phyloP scores from a whole-genome alignment of 441 rosid species.

The Theobroma grandiflorum region DNA sequence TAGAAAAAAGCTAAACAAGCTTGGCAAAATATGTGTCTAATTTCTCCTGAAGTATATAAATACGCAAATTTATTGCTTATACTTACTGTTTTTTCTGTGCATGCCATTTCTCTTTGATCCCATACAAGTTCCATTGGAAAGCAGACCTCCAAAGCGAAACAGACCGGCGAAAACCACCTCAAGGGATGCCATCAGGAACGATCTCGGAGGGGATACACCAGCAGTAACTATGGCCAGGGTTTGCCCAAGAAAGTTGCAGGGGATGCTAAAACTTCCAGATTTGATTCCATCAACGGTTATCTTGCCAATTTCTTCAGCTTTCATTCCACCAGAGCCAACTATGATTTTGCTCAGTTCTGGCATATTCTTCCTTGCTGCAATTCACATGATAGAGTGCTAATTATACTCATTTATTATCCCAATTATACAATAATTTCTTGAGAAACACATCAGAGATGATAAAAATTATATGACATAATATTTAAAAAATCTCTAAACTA shows the following conservation, averaged over 20 bases:
- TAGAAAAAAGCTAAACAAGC: no score
- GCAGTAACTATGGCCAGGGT: constrained; percentile 66
- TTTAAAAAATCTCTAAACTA: no score
- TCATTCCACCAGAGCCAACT: constrained; percentile 61
- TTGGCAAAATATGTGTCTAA: no score
- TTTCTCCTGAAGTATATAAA: no score
- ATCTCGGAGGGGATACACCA: constrained; percentile 85
- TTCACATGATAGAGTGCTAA: no score
- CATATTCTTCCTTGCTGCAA: constrained; percentile 67
- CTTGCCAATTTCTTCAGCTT: constrained; percentile 80
- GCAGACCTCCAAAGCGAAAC: constrained; percentile 56
- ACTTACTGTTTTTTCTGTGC: constrained; percentile 34
- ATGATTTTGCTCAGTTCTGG: constrained; percentile 68
- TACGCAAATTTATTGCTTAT: no score
- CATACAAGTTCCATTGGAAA: constrained; percentile 81
- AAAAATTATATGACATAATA: no score
- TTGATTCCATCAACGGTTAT: constrained; percentile 75
- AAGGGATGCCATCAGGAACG: constrained; percentile 69
- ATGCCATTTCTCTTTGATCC: constrained; percentile 68
- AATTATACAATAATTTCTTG: no score
- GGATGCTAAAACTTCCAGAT: constrained; percentile 62
- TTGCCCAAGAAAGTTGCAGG: constrained; percentile 77
- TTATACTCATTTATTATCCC: no score
- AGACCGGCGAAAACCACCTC: constrained; percentile 70
- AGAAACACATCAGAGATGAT: no score